phyloP scores from a whole-genome alignment of 768 basidiomycete genomes.

The Daedaleopsis nitida region DNA sequence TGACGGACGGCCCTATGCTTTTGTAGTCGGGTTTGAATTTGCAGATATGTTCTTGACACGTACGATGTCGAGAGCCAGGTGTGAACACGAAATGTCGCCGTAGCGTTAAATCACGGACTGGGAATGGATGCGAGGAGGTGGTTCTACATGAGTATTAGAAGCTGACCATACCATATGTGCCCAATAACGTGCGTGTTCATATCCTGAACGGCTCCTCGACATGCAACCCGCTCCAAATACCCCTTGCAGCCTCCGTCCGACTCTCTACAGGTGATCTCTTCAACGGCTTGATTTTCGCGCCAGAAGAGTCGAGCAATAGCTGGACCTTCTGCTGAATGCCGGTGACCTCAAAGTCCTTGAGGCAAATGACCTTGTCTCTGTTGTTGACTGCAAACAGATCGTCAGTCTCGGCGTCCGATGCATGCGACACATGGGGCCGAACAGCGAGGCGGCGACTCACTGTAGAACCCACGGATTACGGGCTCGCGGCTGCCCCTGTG shows the following conservation, averaged over 20 bases:
- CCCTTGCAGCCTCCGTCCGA: slow-evolving; percentile 76
- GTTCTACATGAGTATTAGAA: not conserved
- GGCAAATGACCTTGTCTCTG: slow-evolving; percentile 84
- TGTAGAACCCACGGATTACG: slow-evolving; percentile 80
- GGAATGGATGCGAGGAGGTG: too few relatives aligned
- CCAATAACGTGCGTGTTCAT: slow-evolving; percentile 24
- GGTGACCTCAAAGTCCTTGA: slow-evolving; percentile 73
- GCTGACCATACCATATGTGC: not conserved
- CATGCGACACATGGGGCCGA: too few relatives aligned
- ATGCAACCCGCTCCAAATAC: slow-evolving; percentile 90
- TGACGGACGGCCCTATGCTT: not conserved
- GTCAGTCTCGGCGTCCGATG: too few relatives aligned
- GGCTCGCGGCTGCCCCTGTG: slow-evolving; percentile 77
- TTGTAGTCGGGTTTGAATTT: not conserved
- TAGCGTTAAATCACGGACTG: too few relatives aligned
- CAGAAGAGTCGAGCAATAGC: slow-evolving; percentile 84
- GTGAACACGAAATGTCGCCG: too few relatives aligned
- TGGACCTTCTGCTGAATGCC: slow-evolving; percentile 78
- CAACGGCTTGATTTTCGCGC: slow-evolving; percentile 79
- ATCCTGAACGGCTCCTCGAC: slow-evolving; percentile 68
- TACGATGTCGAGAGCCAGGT: not conserved
- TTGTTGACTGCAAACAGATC: slow-evolving; percentile 63
- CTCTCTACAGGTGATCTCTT: slow-evolving; percentile 77
- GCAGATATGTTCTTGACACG: not conserved
- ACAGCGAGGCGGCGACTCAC: slow-evolving; percentile 6